These are phyloP conservation scores for Fraxinus nigra DNA, from an alignment of 305 asterid species.

Conservation along the genomic window DNA sequence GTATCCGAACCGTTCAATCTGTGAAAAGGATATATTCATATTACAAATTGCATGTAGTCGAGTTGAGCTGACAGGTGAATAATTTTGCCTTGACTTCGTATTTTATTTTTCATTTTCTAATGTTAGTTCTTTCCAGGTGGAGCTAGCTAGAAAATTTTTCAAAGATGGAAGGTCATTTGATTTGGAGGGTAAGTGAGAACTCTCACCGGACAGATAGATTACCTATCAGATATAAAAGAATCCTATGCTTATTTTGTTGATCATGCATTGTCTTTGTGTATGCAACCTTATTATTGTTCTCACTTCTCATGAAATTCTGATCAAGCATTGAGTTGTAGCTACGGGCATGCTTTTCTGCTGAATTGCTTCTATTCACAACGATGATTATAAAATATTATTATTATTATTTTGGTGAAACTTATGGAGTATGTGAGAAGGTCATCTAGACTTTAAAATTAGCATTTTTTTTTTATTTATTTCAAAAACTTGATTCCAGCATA, in stretches of 20 bases:
- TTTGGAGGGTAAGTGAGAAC: slow-evolving; percentile 57
- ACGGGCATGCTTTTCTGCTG: background rate
- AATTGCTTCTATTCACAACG: slow-evolving; percentile 3
- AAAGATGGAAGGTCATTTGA: slow-evolving; percentile 80
- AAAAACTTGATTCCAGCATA: slow-evolving; percentile 9
- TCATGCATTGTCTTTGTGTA: background rate
- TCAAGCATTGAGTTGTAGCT: slow-evolving; percentile 15
- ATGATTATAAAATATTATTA: background rate
- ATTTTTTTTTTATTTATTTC: background rate
- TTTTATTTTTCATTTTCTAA: slow-evolving; percentile 11
- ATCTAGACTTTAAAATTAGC: background rate
- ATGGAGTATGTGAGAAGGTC: background rate
- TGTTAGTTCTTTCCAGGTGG: slow-evolving; percentile 48
- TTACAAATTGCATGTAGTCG: background rate
- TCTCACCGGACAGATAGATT: background rate
- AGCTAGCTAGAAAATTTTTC: slow-evolving; percentile 64
- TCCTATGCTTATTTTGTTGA: background rate
- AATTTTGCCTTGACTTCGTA: slow-evolving; percentile 11
- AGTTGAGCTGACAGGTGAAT: background rate
- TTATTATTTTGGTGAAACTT: slow-evolving; percentile 12
- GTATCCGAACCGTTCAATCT: background rate
- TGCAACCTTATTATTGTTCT: background rate
- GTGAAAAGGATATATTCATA: background rate
- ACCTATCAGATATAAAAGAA: background rate
- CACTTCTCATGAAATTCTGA: slow-evolving; percentile 2